Evolutionary conservation across 441 rosid genomes (phyloP), one percentile per base, ranked within the genome.

Genomic region (Gossypium davidsonii): DNA sequence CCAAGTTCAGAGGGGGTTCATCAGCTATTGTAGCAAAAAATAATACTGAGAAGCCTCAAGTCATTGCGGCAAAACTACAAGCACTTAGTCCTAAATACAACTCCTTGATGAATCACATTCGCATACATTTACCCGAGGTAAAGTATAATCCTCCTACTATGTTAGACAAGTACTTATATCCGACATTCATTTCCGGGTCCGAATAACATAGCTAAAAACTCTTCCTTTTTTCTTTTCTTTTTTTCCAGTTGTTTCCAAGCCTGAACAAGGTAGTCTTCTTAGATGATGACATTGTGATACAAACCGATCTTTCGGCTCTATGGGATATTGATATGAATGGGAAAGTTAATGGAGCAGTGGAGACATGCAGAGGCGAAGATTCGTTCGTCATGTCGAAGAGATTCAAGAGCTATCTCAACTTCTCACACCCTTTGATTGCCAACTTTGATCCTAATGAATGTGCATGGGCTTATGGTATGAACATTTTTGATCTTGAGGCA

Each of bases 381-480:
- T 88, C 81, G 60, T 91, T 86, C 53, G 98, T 91, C 15, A 90
- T 91, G 95, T 91, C 98, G 1, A 95, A 93, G 85, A 76, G 82
- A 71, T 79, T 91, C 52, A 91, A 93, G 85, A 93, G 88, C 84
- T 93, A 93, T 72, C 81, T 95, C 73, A 95, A 95, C 76, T 95
- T 95, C 83, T 91, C 99, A 5, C 91, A 95, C 73, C 97, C 99
- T 0, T 71, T 77, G 68, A 91, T 93, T 42, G 74, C 87, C 1
- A 77, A 81, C 80, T 95, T 93, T 51, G 78, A 93, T 28, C 97
- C 95, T 3, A 73, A 87, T 20, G 91, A 91, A 76, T 95, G 99
- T 56, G 99, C 97, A 20, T 93, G 98, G 98, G 98, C 97, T 37
- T 92, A 93, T 66, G 99, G 97, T 67, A 91, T 95, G 97, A 95